These are phyloP conservation scores for Macrophomina tecta DNA, from an alignment of 2,329 filamentous ascomycete species.

Conservation along the genomic window DNA sequence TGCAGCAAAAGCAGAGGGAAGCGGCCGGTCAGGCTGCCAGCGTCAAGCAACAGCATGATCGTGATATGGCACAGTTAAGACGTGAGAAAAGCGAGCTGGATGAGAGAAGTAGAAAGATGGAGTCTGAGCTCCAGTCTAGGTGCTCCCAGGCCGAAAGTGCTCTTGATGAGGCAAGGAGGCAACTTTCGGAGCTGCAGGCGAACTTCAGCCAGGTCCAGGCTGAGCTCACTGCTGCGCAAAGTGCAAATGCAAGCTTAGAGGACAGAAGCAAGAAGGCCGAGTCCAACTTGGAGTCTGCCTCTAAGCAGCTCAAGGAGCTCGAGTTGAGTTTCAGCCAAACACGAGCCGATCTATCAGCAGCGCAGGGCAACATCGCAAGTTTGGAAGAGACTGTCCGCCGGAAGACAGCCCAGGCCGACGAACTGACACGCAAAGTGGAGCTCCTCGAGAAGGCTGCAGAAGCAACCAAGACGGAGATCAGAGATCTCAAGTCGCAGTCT, in stretches of 20 bases:
- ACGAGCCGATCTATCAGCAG: not conserved
- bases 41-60: slow-evolving; percentile 43
- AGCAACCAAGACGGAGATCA: slow-evolving; percentile 32
- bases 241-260: slow-evolving; percentile 24
- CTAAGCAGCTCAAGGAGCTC: slow-evolving; percentile 26
- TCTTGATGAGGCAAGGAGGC: slow-evolving; percentile 28
- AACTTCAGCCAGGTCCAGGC: slow-evolving; percentile 43
- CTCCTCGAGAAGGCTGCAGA: slow-evolving; percentile 23
- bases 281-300: slow-evolving; percentile 15
- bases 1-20: slow-evolving; percentile 42
- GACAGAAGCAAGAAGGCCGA: slow-evolving; percentile 26
- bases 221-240: slow-evolving; percentile 30
- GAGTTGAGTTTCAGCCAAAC: slow-evolving; percentile 23
- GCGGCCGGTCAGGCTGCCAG: slow-evolving; percentile 36
- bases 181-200: slow-evolving; percentile 52
- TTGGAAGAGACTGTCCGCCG: slow-evolving; percentile 33
- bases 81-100: slow-evolving; percentile 38
- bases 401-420: slow-evolving; percentile 26
- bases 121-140: slow-evolving; percentile 36
- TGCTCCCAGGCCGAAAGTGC: slow-evolving; percentile 28
- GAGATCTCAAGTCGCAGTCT: slow-evolving; percentile 27
- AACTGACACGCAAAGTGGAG: slow-evolving; percentile 28
- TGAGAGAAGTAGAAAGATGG: slow-evolving; percentile 32
- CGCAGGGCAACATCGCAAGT: slow-evolving; percentile 28
- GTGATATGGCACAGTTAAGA: slow-evolving; percentile 38